Conservation (phyloP, 345 rosid species). For the Orychophragmus violaceus region DNA sequence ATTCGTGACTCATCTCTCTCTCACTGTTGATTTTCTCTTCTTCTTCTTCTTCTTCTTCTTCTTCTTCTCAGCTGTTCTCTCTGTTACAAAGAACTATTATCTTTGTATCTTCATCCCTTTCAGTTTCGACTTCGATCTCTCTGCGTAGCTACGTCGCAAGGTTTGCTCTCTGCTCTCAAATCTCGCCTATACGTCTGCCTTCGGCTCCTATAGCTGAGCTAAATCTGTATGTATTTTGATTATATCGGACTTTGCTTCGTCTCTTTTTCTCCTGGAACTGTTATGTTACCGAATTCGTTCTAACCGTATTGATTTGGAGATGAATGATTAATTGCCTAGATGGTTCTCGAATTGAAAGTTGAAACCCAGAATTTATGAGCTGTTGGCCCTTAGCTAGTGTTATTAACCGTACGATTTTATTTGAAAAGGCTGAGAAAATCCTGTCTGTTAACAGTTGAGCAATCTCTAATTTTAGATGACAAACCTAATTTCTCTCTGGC, state of each 20-base stretch:
- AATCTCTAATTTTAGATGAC: constrained; percentile 11
- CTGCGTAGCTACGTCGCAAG: background rate
- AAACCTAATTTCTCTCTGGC: background rate
- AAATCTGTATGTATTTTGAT: background rate
- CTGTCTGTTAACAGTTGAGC: background rate
- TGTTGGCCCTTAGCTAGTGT: background rate
- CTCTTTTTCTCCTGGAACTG: background rate
- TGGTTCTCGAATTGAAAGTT: background rate
- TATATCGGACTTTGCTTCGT: background rate
- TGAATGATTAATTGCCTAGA: background rate
- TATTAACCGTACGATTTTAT: background rate
- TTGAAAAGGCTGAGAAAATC: background rate
- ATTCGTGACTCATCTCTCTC: constrained; percentile 12
- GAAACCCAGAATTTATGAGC: background rate
- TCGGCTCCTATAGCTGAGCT: background rate
- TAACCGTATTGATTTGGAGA: background rate
- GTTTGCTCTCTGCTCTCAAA: constrained; percentile 1
- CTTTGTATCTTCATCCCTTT: too few relatives aligned
- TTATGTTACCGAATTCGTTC: background rate
- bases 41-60: background rate
- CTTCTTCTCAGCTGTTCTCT: background rate
- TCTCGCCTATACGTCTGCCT: background rate
- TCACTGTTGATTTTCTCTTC: background rate
- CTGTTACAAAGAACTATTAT: background rate
- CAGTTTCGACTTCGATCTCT: background rate